These are phyloP conservation scores for Aphanomyces euteiches DNA, from an alignment of 352 stramenopile species.

Conservation along the genomic window DNA sequence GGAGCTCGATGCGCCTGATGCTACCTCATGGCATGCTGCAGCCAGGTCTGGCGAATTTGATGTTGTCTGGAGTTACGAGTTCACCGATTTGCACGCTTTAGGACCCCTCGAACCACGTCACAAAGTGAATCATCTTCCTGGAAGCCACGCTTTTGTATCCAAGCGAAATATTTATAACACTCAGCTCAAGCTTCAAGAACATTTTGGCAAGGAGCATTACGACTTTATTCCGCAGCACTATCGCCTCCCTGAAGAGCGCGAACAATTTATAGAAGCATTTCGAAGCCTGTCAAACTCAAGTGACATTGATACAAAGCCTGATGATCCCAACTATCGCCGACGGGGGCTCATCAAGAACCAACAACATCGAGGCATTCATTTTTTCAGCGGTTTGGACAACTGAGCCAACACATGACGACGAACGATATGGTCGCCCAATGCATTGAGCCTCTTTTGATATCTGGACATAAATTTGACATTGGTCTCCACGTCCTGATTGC, in stretches of 20 bases:
- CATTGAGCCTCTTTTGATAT: slow-evolving; percentile 78
- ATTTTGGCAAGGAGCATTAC: slow-evolving; percentile 62
- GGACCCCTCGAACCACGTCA: slow-evolving; percentile 1
- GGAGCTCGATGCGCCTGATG: slow-evolving; percentile 3
- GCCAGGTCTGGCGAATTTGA: slow-evolving; percentile 51
- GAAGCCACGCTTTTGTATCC: slow-evolving; percentile 43
- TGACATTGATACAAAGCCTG: background rate
- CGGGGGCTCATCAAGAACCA: slow-evolving; percentile 24
- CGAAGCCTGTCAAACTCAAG: slow-evolving; percentile 39
- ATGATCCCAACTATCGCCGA: slow-evolving; percentile 14
- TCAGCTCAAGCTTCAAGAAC: slow-evolving; percentile 36
- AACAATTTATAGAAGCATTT: slow-evolving; percentile 47
- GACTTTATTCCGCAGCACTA: slow-evolving; percentile 58
- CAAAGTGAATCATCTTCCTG: slow-evolving; percentile 74
- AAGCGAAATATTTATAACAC: slow-evolving; percentile 44
- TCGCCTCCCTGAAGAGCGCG: slow-evolving; percentile 57
- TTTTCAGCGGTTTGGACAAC: slow-evolving; percentile 27
- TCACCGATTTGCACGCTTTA: background rate
- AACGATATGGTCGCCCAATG: slow-evolving; percentile 55
- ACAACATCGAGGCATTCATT: slow-evolving; percentile 17
- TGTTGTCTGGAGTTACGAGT: slow-evolving; percentile 58
- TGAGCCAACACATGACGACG: slow-evolving; percentile 21
- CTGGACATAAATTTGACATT: slow-evolving; percentile 85
- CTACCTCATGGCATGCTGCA: slow-evolving; percentile 18
- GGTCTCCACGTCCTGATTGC: slow-evolving; percentile 85